Conservation (phyloP, 1,139 yeast genomes). For the Candida sanyaensis region DNA sequence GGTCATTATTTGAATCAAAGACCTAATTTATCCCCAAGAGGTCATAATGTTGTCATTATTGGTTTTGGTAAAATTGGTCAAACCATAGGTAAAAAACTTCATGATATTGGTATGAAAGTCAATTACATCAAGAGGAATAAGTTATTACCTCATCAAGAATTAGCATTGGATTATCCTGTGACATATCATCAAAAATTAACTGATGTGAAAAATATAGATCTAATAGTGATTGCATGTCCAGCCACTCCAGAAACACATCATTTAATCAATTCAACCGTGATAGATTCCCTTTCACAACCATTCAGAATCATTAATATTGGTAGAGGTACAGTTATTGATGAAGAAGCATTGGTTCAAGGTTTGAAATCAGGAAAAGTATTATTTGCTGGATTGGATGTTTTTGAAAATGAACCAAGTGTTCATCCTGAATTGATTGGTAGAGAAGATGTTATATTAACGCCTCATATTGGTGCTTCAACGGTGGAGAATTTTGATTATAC, state of each 20-base stretch:
- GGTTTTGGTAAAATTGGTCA: conserved; percentile 83
- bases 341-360: conserved; percentile 69
- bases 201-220: conserved; percentile 46
- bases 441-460: conserved; percentile 69
- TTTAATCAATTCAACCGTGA: conserved; percentile 50
- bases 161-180: conserved; percentile 44
- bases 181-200: conserved; percentile 46
- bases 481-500: conserved; percentile 50
- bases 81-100: conserved; percentile 58
- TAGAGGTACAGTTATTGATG: conserved; percentile 73
- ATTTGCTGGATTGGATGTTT: conserved; percentile 83
- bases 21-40: conserved; percentile 49
- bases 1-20: conserved; percentile 48
- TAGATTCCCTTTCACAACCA: conserved; percentile 50
- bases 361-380: conserved; percentile 65
- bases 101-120: conserved; percentile 65
- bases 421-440: conserved; percentile 54
- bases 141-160: conserved; percentile 38
- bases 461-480: conserved; percentile 80
- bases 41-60: conserved; percentile 63
- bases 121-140: conserved; percentile 60
- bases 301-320: conserved; percentile 78
- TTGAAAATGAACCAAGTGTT: conserved; percentile 64
- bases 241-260: conserved; percentile 60
- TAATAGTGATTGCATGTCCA: conserved; percentile 70